These are phyloP conservation scores for Nidula microcarpa DNA, from an alignment of 768 basidiomycete genomes.

Conservation along the genomic window DNA sequence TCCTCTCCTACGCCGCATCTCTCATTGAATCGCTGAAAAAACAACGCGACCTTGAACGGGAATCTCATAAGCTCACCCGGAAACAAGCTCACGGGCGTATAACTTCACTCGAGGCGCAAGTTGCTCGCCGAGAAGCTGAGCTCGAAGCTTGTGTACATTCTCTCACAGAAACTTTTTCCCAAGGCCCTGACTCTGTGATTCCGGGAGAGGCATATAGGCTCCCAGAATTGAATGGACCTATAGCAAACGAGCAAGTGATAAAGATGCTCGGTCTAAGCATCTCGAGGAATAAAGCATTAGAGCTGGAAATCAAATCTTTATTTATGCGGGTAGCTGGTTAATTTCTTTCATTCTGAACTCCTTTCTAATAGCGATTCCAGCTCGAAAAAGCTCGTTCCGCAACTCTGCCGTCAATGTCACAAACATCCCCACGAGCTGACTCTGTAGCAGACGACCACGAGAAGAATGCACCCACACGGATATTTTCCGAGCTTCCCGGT, in stretches of 20 bases:
- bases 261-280: conserved; percentile 32
- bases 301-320: conserved; percentile 38
- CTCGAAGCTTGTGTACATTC: conserved; percentile 32
- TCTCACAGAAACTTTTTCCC: not conserved
- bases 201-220: not conserved
- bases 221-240: conserved; percentile 1
- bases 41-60: conserved; percentile 42
- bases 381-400: conserved; percentile 14
- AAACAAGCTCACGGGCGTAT: conserved; percentile 37
- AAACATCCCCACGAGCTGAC: not conserved
- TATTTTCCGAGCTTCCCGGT: too few species aligned
- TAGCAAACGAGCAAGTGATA: conserved; percentile 36
- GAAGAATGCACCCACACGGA: not conserved
- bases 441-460: not conserved
- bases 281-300: conserved; percentile 38
- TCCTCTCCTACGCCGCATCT: conserved; percentile 37
- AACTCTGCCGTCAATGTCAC: conserved; percentile 3
- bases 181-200: not conserved
- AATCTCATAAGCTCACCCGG: conserved; percentile 34
- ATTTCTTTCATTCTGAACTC: not conserved
- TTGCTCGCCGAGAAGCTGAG: conserved; percentile 57
- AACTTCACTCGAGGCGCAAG: conserved; percentile 43
- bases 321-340: conserved; percentile 23
- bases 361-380: conserved; percentile 4
- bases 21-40: conserved; percentile 38